These are phyloP conservation scores for Arthroderma sp. DNA, from an alignment of 2,329 filamentous ascomycete species.

Conservation along the genomic window DNA sequence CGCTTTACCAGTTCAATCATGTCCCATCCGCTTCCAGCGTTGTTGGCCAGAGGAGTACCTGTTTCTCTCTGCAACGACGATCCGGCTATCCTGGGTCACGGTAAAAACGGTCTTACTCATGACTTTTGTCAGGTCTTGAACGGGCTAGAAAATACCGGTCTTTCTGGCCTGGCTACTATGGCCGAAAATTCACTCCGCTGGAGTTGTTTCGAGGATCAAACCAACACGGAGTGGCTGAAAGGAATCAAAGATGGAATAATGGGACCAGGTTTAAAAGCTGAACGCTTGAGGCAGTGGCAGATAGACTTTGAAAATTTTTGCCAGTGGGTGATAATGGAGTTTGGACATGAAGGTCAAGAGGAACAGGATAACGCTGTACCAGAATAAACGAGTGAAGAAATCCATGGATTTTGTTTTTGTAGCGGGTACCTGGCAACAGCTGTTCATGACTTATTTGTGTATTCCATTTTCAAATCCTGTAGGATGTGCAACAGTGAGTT, in stretches of 20 bases:
- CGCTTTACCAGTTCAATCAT: constrained; percentile 64
- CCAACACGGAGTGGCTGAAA: constrained; percentile 53
- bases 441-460: no score
- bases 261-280: constrained; percentile 56
- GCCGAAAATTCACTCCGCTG: constrained; percentile 88
- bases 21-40: constrained; percentile 58
- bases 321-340: constrained; percentile 75
- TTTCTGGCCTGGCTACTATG: constrained; percentile 72
- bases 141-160: constrained; percentile 78
- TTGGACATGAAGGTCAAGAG: constrained; percentile 24
- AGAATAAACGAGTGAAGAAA: no score
- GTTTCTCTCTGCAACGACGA: constrained; percentile 84
- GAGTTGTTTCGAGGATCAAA: constrained; percentile 76
- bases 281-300: constrained; percentile 64
- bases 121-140: constrained; percentile 95
- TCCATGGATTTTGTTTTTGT: no score
- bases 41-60: constrained; percentile 9
- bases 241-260: constrained; percentile 62
- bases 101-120: constrained; percentile 68
- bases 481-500: no score
- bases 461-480: no score
- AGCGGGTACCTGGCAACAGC: no score
- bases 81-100: constrained; percentile 74
- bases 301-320: constrained; percentile 81
- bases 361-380: not conserved